phyloP scores from a whole-genome alignment of 306 rosid species.

The Rubus parviflorus region DNA sequence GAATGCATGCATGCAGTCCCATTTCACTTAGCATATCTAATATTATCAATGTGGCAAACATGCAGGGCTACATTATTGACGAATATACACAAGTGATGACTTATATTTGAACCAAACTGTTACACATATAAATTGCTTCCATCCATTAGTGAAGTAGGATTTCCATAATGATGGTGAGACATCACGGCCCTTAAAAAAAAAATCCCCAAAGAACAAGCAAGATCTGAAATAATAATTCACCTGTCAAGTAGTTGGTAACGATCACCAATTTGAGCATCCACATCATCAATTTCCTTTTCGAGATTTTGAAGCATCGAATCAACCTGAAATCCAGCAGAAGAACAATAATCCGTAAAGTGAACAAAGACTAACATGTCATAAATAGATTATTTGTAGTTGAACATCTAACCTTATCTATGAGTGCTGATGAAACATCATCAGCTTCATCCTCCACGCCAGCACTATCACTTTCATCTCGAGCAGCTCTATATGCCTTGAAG shows the following conservation, averaged over 20 bases:
- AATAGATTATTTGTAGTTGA: conserved; percentile 9
- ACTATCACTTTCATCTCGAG: conserved; percentile 64
- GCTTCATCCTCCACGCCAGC: conserved; percentile 45
- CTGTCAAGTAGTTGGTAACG: conserved; percentile 84
- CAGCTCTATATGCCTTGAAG: conserved; percentile 82
- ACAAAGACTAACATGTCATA: background rate
- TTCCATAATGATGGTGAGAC: background rate
- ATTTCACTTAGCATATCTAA: background rate
- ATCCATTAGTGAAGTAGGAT: background rate
- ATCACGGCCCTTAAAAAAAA: background rate
- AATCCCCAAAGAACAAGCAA: background rate
- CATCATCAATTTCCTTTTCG: conserved; percentile 95
- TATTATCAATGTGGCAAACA: background rate
- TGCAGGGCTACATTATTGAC: background rate
- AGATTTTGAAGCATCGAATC: conserved; percentile 93
- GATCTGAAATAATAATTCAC: conserved; percentile 36
- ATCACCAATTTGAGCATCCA: conserved; percentile 92
- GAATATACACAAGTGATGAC: background rate
- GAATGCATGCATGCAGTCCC: background rate
- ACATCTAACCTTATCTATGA: conserved; percentile 63
- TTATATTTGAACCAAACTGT: background rate
- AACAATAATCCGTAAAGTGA: background rate
- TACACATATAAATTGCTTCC: background rate
- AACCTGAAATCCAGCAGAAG: conserved; percentile 54
- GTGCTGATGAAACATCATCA: conserved; percentile 81